These are phyloP conservation scores for Glomus cerebriforme DNA, from an alignment of 192 early-diverging fungal genomes.

Conservation along the genomic window DNA sequence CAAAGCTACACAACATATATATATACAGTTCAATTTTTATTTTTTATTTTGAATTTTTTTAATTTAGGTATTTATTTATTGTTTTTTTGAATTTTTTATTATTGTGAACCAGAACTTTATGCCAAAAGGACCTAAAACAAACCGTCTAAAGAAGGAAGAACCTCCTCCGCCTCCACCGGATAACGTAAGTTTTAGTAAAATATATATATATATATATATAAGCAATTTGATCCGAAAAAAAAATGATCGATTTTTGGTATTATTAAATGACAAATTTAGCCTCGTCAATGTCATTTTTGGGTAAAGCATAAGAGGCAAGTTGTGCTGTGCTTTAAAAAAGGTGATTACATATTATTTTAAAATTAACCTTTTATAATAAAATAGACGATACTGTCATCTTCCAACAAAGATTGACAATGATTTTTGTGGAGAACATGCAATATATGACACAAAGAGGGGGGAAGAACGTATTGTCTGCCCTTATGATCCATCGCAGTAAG, in stretches of 20 bases:
- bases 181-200: constrained; percentile 10
- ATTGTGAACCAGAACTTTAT: not conserved
- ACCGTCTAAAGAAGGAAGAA: not conserved
- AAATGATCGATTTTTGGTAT: not conserved
- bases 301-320: constrained; percentile 25
- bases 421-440: constrained; percentile 19
- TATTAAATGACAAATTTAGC: not conserved
- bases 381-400: constrained; percentile 29
- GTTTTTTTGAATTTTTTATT: not conserved
- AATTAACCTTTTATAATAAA: not conserved
- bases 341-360: not conserved
- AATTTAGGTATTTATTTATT: too few species aligned
- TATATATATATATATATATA: not conserved
- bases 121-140: constrained; percentile 16
- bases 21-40: too few species aligned
- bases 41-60: too few species aligned
- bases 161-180: not conserved
- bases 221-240: not conserved
- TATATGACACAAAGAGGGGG: not conserved
- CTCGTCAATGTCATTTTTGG: constrained; percentile 31
- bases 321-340: too few species aligned
- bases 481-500: constrained; percentile 25
- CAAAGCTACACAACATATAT: too few species aligned
- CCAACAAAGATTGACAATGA: constrained; percentile 27
- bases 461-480: constrained; percentile 20